Conservation (phyloP, 768 basidiomycete species). For the Phlebiopsis gigantea region DNA sequence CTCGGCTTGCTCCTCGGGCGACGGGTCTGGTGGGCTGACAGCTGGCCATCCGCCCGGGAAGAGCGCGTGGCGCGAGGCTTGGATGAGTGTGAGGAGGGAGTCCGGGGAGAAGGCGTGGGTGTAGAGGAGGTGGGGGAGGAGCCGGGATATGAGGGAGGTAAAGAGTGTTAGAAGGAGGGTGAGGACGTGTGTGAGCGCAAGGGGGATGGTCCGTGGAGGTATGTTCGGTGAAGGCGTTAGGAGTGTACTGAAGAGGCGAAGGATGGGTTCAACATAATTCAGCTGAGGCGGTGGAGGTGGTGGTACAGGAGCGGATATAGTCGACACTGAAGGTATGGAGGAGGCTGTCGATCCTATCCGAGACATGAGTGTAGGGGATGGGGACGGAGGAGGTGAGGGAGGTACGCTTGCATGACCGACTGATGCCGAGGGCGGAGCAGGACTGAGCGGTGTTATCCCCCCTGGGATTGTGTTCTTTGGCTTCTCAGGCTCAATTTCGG, state of each 20-base stretch:
- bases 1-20: conserved; percentile 64
- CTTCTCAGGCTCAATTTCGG: neutral
- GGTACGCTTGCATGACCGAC: neutral
- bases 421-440: neutral
- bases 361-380: neutral
- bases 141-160: conserved; percentile 25
- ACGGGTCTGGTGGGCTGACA: conserved; percentile 66
- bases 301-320: neutral
- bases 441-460: neutral
- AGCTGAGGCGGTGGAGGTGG: neutral
- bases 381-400: neutral
- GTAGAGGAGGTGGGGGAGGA: conserved; percentile 66
- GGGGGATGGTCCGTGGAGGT: conserved; percentile 9
- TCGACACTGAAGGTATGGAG: neutral
- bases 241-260: conserved; percentile 26
- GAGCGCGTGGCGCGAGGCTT: conserved; percentile 59
- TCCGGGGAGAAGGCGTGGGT: conserved; percentile 45
- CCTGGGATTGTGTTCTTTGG: neutral
- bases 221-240: conserved; percentile 12
- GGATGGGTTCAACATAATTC: conserved; percentile 20
- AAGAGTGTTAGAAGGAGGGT: conserved; percentile 17
- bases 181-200: conserved; percentile 23
- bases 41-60: conserved; percentile 91
- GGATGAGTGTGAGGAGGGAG: conserved; percentile 48
- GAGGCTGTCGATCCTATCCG: neutral